These are phyloP conservation scores for Myrmaecium sp. DNA, from an alignment of 2,329 filamentous ascomycete genomes.

Conservation along the genomic window DNA sequence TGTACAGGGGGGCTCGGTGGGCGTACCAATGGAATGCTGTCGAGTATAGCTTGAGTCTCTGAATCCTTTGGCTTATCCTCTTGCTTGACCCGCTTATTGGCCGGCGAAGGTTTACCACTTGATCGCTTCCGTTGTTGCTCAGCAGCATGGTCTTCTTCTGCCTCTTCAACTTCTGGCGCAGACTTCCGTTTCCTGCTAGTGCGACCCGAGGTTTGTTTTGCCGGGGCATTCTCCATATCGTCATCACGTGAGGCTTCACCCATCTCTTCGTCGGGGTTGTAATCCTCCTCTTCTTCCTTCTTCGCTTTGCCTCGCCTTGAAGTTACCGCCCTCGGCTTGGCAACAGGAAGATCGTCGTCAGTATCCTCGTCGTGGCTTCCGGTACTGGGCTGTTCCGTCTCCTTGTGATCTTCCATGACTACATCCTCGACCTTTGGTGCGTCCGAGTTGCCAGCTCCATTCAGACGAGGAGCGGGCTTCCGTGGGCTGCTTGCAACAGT, in stretches of 20 bases:
- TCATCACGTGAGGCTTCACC: no score
- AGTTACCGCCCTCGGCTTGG: constrained; percentile 22
- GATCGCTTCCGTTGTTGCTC: no score
- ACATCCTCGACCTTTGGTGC: constrained; percentile 52
- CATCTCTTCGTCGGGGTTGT: constrained; percentile 39
- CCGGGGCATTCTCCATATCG: constrained; percentile 40
- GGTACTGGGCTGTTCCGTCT: constrained; percentile 45
- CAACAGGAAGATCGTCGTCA: constrained; percentile 13
- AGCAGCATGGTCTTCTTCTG: no score
- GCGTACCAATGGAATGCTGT: constrained; percentile 68
- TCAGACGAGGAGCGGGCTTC: no score
- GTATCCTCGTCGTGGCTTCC: constrained; percentile 44
- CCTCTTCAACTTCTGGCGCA: no score
- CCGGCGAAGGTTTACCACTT: constrained; percentile 31
- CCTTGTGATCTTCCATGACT: constrained; percentile 55
- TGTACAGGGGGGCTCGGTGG: constrained; percentile 69
- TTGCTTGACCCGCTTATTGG: constrained; percentile 44
- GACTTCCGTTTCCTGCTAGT: constrained; percentile 7
- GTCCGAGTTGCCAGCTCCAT: no score
- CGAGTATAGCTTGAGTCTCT: constrained; percentile 66
- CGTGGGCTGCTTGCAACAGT: no score
- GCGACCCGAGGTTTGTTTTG: constrained; percentile 16
- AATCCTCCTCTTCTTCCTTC: constrained; percentile 32
- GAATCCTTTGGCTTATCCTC: constrained; percentile 49
- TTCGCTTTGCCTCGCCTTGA: constrained; percentile 26